Evolutionary conservation across 495 filamentous ascomycete genomes (phyloP).

Genomic region (Penicillium longicatenatum): DNA sequence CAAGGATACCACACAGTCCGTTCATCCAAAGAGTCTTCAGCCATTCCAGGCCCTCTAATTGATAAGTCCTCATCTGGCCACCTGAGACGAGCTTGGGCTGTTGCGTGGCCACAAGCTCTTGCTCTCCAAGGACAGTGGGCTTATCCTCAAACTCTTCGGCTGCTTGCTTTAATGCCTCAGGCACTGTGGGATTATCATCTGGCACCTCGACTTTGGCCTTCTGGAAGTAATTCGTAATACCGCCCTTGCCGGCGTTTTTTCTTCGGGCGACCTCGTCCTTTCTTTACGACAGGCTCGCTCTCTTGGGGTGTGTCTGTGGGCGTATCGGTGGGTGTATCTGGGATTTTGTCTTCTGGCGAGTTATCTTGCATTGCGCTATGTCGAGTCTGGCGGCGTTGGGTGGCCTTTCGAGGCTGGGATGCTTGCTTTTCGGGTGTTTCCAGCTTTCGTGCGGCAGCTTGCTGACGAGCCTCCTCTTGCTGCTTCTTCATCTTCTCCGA

Average conservation of each 20-base stretch:
- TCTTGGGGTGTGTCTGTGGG: slow-evolving; percentile 12
- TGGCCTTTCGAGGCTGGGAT: slow-evolving; percentile 10
- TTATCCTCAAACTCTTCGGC: slow-evolving; percentile 59
- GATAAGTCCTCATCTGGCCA: slow-evolving; percentile 94
- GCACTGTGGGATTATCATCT: slow-evolving; percentile 51
- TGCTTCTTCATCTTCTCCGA: slow-evolving; percentile 64
- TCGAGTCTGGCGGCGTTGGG: slow-evolving; percentile 31
- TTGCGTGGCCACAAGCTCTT: slow-evolving; percentile 75
- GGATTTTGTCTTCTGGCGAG: slow-evolving; percentile 14
- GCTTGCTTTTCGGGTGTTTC: slow-evolving; percentile 16
- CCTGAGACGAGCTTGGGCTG: slow-evolving; percentile 85
- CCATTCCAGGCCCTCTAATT: slow-evolving; percentile 99
- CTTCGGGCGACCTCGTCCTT: slow-evolving; percentile 31
- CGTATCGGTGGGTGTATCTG: too few relatives aligned
- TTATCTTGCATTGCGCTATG: slow-evolving; percentile 34
- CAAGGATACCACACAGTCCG: slow-evolving; percentile 95
- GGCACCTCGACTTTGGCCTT: slow-evolving; percentile 57
- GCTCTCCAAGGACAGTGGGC: slow-evolving; percentile 66
- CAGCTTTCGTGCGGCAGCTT: slow-evolving; percentile 43
- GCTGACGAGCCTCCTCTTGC: slow-evolving; percentile 55
- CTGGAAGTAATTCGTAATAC: slow-evolving; percentile 59
- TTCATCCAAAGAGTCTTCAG: slow-evolving; percentile 96
- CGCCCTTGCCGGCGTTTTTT: slow-evolving; percentile 35
- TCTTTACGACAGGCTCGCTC: slow-evolving; percentile 12
- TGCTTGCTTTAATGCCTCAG: slow-evolving; percentile 57